These are phyloP conservation scores for Plasmodium sp. DNA, from an alignment of 169 alveolate species.

Conservation along the genomic window DNA sequence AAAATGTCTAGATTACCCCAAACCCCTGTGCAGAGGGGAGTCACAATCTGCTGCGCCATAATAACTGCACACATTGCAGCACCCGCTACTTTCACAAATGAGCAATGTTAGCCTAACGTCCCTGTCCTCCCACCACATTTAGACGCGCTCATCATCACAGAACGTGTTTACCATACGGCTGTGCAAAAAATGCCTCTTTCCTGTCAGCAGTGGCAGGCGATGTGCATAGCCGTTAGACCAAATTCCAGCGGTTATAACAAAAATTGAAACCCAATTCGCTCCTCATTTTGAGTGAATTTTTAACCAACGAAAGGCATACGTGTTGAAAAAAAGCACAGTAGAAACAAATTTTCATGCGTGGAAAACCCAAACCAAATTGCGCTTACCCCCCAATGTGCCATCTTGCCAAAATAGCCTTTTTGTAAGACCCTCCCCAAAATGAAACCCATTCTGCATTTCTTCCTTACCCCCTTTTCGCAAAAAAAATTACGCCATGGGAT, in stretches of 20 bases:
- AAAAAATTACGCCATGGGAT: background rate
- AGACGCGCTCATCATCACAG: background rate
- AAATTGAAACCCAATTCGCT: background rate
- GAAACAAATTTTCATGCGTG: background rate
- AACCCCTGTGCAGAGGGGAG: background rate
- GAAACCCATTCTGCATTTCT: background rate
- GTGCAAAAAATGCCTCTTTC: background rate
- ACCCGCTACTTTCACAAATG: background rate
- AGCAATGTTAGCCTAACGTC: background rate
- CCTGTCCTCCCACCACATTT: background rate
- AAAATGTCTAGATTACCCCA: too few relatives aligned
- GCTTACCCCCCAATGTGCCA: background rate
- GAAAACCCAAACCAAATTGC: background rate
- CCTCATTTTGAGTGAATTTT: background rate
- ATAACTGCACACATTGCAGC: background rate
- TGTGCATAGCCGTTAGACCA: background rate
- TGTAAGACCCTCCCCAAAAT: background rate
- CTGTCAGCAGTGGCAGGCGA: background rate
- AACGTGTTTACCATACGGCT: background rate
- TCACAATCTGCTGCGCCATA: background rate
- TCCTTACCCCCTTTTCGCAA: background rate
- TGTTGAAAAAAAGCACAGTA: background rate
- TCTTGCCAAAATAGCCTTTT: background rate
- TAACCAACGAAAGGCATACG: background rate
- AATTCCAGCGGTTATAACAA: background rate